Percentiles rank a stretch among this genome's conserved stretches.
phyloP scores from a whole-genome alignment of 2,329 filamentous ascomycete genomes.

The Clarireedia paspali region DNA sequence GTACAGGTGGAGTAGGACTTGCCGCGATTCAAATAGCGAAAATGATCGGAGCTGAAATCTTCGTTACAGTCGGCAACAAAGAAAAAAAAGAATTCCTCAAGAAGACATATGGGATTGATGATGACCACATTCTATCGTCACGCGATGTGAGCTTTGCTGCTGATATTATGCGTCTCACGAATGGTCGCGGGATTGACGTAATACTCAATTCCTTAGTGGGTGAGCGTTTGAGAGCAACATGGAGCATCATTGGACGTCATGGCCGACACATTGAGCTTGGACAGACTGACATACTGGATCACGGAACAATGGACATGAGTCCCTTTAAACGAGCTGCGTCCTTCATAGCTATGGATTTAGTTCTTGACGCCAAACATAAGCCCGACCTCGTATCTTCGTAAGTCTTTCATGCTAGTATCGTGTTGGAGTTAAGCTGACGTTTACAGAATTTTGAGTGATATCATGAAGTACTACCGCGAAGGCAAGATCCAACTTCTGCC shows the following conservation, averaged over 20 bases:
- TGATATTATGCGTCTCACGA: conserved; percentile 25
- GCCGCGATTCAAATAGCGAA: conserved; percentile 28
- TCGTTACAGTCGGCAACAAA: conserved; percentile 33
- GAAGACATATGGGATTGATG: conserved; percentile 30
- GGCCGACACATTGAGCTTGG: conserved; percentile 32
- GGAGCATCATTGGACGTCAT: conserved; percentile 30
- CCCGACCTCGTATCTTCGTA: neutral
- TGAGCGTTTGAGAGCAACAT: conserved; percentile 20
- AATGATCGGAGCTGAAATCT: conserved; percentile 31
- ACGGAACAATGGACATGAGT: neutral
- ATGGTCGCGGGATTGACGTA: conserved; percentile 22
- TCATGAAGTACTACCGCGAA: neutral
- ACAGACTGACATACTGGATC: conserved; percentile 22
- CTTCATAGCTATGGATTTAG: conserved; percentile 7
- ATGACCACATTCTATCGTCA: conserved; percentile 34
- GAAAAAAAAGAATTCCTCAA: conserved; percentile 34
- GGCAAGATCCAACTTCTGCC: neutral
- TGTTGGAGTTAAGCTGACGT: neutral
- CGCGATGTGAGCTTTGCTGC: conserved; percentile 30
- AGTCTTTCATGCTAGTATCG: neutral
- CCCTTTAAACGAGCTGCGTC: conserved; percentile 1
- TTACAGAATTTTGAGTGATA: neutral
- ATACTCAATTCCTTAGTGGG: conserved; percentile 23
- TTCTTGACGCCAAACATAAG: neutral
- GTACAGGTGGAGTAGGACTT: conserved; percentile 17